phyloP scores from a whole-genome alignment of 1,284 basidiomycete species.

The Austroboletus rostrupii region DNA sequence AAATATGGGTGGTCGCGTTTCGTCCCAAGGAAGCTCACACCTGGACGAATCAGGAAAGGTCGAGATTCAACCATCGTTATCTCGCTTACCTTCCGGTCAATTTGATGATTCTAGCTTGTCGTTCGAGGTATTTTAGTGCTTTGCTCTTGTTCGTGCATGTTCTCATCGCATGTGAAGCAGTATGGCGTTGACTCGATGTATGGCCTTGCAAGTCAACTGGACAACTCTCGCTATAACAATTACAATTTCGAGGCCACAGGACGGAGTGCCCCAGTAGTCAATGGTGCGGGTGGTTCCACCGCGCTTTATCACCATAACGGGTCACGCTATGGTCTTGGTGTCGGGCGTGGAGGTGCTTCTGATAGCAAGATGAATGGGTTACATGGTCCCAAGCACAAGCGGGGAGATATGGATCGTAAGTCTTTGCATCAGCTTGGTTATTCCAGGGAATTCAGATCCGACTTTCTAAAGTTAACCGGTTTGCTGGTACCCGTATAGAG shows the following conservation, averaged over 20 bases:
- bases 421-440: conserved; percentile 39
- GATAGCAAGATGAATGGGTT: conserved; percentile 84
- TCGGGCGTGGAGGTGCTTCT: conserved; percentile 47
- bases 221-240: conserved; percentile 53
- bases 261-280: conserved; percentile 38
- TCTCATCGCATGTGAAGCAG: conserved; percentile 34
- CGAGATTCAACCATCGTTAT: conserved; percentile 68
- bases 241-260: conserved; percentile 61
- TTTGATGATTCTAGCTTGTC: conserved; percentile 58
- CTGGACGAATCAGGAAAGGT: conserved; percentile 45
- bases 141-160: neutral
- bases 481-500: conserved; percentile 91
- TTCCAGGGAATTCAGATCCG: conserved; percentile 3
- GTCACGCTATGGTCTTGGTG: conserved; percentile 67
- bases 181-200: conserved; percentile 63
- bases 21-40: conserved; percentile 48
- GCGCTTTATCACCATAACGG: conserved; percentile 78
- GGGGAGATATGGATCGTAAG: conserved; percentile 89
- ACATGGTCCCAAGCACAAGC: conserved; percentile 89
- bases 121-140: conserved; percentile 42
- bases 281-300: conserved; percentile 66
- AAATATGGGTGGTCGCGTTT: conserved; percentile 55
- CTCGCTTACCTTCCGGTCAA: conserved; percentile 56
- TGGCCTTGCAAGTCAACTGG: conserved; percentile 47
- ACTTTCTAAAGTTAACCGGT: conserved; percentile 74